These are phyloP conservation scores for Penicillium corylophilum DNA, from an alignment of 2,329 filamentous ascomycete species.

Conservation along the genomic window DNA sequence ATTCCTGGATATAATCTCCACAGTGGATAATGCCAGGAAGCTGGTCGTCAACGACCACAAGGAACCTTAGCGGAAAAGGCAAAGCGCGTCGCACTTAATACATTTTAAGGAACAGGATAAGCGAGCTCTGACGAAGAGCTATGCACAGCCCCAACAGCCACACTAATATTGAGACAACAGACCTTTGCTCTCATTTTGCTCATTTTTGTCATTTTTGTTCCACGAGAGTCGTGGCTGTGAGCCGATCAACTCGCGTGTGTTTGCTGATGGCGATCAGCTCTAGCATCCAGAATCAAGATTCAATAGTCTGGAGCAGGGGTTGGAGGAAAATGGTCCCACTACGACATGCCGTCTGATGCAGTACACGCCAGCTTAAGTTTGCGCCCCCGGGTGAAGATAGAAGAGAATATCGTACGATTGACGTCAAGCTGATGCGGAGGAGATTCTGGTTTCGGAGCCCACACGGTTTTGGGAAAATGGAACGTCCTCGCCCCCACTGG, in stretches of 20 bases:
- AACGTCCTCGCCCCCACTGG: not conserved
- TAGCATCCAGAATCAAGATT: not conserved
- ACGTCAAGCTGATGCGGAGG: constrained; percentile 15
- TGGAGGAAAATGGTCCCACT: not conserved
- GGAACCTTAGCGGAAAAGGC: not conserved
- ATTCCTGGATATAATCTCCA: not conserved
- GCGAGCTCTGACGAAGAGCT: not conserved
- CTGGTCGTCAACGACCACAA: not conserved
- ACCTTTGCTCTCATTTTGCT: not conserved
- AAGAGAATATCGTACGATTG: constrained; percentile 2
- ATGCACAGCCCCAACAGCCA: constrained; percentile 8
- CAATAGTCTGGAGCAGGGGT: constrained; percentile 2
- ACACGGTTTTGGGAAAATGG: not conserved
- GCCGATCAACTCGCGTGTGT: not conserved
- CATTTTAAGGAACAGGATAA: not conserved
- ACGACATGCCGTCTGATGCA: not conserved
- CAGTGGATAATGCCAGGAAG: not conserved
- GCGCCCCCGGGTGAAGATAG: not conserved
- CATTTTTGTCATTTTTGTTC: too few relatives aligned
- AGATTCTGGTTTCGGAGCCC: constrained; percentile 6
- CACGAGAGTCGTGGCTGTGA: constrained; percentile 2
- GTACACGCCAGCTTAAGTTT: not conserved
- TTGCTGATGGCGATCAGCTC: constrained; percentile 1
- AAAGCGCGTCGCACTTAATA: too few relatives aligned
- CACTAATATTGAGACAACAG: not conserved